Evolutionary conservation across 2,329 filamentous ascomycete species (phyloP), one percentile per base, ranked within the genome.

Genomic region (Aspergillus melleus): DNA sequence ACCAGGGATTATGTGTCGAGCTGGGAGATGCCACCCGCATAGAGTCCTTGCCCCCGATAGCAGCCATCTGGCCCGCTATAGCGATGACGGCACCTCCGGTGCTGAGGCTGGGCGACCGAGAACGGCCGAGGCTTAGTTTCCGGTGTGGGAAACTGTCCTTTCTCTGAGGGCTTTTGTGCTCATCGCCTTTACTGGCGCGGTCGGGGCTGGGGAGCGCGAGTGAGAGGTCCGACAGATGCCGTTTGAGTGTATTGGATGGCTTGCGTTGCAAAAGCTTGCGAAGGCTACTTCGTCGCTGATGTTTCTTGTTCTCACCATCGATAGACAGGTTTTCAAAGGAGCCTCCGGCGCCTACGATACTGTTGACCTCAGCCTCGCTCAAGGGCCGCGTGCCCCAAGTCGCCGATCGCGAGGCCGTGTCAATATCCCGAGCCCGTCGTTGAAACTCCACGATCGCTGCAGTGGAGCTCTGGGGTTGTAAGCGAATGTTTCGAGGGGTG

Each of bases 371-470:
- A 16, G 79, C 79, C 56, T 84, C 81, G 66, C 80, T 79, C 39
- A 82, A 71, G 54, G 79, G 75, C 24, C 75, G 73, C 29, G 83
- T 84, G 22, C 83, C 83, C 70, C 84, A 79, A 10, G 84, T 86
- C 19, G 83, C 84, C 50, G 80, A 77, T 51, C 83, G 78, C 14
- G 84, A 86, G 49, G 80, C 77, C 9, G 79, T 80, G 54, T 86
- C 84, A 16, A 83, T 74, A 55, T 85, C 82, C 49, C 77, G 79
- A 4, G 80, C 80, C 52, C 80, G 77, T 63, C 77, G 73, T 32
- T 77, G 70, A 64, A 81, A 86, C 46, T 79, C 77, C 71, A 79
- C 76, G 69, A 86, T 86, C n/a, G 84, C 84, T 46, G 79, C 80
- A 64, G 79, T 83, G 0, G 84, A 83, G 9, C 77, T 84, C 46